Percentiles rank a stretch among this genome's conserved stretches.
phyloP scores from a whole-genome alignment of 129 eudicot genomes.

The Daucus carota region DH1_v3.0 NC_030385.2:31401001-31401500 shows the following conservation, averaged over 20 bases:
- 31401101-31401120: conserved; percentile 12
- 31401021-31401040: conserved; percentile 61
- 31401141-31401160: conserved; percentile 41
- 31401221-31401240: conserved; percentile 18
- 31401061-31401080: background rate
- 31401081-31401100: background rate
- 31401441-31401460: conserved; percentile 10
- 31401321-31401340: background rate
- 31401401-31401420: background rate
- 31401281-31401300: background rate
- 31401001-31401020: conserved; percentile 12
- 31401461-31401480: conserved; percentile 15
- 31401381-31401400: conserved; percentile 19
- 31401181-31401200: conserved; percentile 17
- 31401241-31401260: conserved; percentile 1
- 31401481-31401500: background rate
- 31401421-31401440: conserved; percentile 12
- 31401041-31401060: conserved; percentile 43
- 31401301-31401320: background rate
- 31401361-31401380: conserved; percentile 23
- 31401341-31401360: no score
- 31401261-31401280: background rate
- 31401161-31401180: conserved; percentile 25
- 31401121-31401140: conserved; percentile 69
- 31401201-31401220: conserved; percentile 21